These are phyloP conservation scores for Orbilia quercus DNA, from an alignment of 2,329 filamentous ascomycete genomes.

Conservation along the genomic window DNA sequence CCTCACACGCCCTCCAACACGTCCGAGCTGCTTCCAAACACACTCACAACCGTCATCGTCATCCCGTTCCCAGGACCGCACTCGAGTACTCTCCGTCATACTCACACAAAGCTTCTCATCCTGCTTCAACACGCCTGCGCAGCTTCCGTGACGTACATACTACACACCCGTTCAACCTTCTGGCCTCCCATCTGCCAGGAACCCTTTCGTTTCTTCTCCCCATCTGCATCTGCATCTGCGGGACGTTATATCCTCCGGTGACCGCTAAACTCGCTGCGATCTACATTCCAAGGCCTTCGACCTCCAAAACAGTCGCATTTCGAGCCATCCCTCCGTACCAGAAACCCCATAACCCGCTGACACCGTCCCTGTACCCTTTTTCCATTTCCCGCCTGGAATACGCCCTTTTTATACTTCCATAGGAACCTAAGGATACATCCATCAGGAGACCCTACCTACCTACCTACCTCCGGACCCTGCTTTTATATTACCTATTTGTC, in stretches of 20 bases:
- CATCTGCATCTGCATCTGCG: slow-evolving; percentile 44
- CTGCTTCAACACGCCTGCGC: slow-evolving; percentile 24
- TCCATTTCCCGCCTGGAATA: slow-evolving; percentile 24
- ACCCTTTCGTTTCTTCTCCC: slow-evolving; percentile 14
- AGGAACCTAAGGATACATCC: slow-evolving; percentile 17
- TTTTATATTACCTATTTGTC: slow-evolving; percentile 21
- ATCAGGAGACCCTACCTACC: slow-evolving; percentile 22
- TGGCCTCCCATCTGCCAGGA: slow-evolving; percentile 35
- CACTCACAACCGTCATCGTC: slow-evolving; percentile 36
- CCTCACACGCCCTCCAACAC: slow-evolving; percentile 49
- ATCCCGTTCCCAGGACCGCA: slow-evolving; percentile 25
- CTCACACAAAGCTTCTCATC: slow-evolving; percentile 16
- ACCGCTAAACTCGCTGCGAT: slow-evolving; percentile 47
- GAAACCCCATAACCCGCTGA: slow-evolving; percentile 25
- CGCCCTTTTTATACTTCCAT: slow-evolving; percentile 33
- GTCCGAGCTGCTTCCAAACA: slow-evolving; percentile 41
- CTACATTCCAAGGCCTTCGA: slow-evolving; percentile 50
- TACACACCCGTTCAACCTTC: slow-evolving; percentile 24
- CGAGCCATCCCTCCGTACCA: slow-evolving; percentile 28
- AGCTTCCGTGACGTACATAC: slow-evolving; percentile 51
- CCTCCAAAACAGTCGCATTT: slow-evolving; percentile 42
- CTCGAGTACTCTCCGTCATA: slow-evolving; percentile 18
- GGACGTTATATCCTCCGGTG: slow-evolving; percentile 57
- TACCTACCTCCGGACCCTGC: slow-evolving; percentile 20
- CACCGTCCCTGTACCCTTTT: slow-evolving; percentile 38